Evolutionary conservation across 495 filamentous ascomycete genomes (phyloP), one percentile per base, ranked within the genome.

Genomic region (Xanthoparmelia taractica): DNA sequence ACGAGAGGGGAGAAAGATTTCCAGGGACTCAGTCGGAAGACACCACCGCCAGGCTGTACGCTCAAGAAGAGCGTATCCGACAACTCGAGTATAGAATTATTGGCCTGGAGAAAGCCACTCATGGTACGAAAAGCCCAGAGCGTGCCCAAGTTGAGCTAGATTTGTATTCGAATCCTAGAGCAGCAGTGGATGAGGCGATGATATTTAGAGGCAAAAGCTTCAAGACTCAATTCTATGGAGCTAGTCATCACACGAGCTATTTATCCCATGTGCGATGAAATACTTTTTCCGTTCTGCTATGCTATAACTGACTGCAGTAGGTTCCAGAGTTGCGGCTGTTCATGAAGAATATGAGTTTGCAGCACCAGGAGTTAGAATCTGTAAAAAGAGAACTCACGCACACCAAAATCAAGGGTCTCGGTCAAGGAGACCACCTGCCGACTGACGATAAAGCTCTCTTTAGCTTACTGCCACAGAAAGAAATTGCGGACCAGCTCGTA

Each of bases 401-500:
- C 1, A 72, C 73, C 33, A 69, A 75, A 65, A 59, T 66, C 73
- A 31, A 70, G 72, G 52, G 77, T 72, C 64, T 73, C 45, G 37
- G 52, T 11, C 62, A 64, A 4, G 69, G 69, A 38, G 56, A 63
- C 10, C 57, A 57, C 17, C 50, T 63, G 3, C 45, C 68, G 7
- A 63, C 68, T 20, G 60, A 54, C 5, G 66, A 72, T 20, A 33
- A 61, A 50, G 66, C 69, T 18, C 57, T 74, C 12, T 56, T 65
- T 23, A 63, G 59, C 12, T 59, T 82, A 68, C 68, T 82, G 8
- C 82, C 83, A 0, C 63, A 76, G n/a, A 76, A 75, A 29, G 72
- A 75, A 37, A 59, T 82, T 3, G 75, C 80, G 5, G 83, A 88
- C 64, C 63, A 72, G 41, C 73, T 86, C 60, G 71, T 81, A n/a